Percentiles rank a stretch among this genome's conserved stretches.
These are phyloP conservation scores for Ophiostoma ulmi DNA, from an alignment of 2,329 filamentous ascomycete genomes.

Conservation along the genomic window DNA sequence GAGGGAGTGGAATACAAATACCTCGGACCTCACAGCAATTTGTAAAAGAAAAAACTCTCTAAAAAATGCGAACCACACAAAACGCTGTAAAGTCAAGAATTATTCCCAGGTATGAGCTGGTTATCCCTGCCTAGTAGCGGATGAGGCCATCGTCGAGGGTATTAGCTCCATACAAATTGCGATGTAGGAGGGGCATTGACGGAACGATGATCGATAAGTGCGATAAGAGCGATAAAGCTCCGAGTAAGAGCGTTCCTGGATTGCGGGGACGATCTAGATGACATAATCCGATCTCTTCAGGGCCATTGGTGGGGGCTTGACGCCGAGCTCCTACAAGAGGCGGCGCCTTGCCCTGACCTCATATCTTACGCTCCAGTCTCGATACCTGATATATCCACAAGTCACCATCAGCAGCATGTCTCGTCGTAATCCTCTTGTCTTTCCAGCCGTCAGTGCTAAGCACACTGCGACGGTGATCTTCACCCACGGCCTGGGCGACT, in stretches of 20 bases:
- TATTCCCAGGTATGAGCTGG: background rate
- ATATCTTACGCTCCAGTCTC: background rate
- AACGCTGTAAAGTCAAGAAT: conserved; percentile 10
- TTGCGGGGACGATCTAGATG: background rate
- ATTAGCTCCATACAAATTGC: conserved; percentile 2
- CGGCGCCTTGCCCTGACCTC: background rate
- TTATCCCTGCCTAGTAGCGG: background rate
- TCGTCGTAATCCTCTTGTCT: conserved; percentile 52
- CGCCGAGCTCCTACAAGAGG: background rate
- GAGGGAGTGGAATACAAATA: background rate
- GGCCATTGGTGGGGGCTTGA: background rate
- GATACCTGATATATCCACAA: background rate
- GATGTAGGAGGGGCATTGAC: conserved; percentile 13
- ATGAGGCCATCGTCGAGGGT: conserved; percentile 11
- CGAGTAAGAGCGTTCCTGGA: background rate
- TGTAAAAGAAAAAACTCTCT: background rate
- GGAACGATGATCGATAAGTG: background rate
- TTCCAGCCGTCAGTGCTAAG: conserved; percentile 65
- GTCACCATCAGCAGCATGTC: conserved; percentile 18
- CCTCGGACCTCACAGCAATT: background rate
- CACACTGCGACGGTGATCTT: conserved; percentile 96
- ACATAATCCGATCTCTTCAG: background rate
- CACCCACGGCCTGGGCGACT: conserved; percentile 86
- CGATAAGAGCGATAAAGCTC: background rate
- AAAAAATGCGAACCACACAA: background rate